Percentiles rank a stretch among this genome's conserved stretches.
phyloP scores from a whole-genome alignment of 2,329 filamentous ascomycete species.

The Spiromastix sp. region DNA sequence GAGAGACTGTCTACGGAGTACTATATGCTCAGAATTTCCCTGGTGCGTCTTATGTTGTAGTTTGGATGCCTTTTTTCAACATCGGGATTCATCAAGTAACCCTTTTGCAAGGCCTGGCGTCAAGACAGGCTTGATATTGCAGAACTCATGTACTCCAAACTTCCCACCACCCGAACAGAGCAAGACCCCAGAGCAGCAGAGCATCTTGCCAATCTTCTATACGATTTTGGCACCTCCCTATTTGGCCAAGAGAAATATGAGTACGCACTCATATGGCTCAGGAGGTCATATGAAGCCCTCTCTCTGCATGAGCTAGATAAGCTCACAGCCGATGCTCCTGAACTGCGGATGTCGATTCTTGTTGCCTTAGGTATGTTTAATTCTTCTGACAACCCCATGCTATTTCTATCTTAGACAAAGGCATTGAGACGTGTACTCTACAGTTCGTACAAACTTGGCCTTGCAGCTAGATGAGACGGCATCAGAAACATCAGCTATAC shows the following conservation, averaged over 20 bases:
- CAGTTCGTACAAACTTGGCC: slow-evolving; percentile 19
- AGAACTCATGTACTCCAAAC: slow-evolving; percentile 63
- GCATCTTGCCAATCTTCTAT: slow-evolving; percentile 55
- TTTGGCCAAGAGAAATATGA: slow-evolving; percentile 42
- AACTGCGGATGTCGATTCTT: slow-evolving; percentile 56
- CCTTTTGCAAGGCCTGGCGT: slow-evolving; percentile 67
- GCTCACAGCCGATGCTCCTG: slow-evolving; percentile 49
- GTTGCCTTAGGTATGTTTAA: slow-evolving; percentile 52
- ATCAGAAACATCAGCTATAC: slow-evolving; percentile 45
- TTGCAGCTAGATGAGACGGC: slow-evolving; percentile 34
- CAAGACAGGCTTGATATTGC: slow-evolving; percentile 64
- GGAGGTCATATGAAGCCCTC: slow-evolving; percentile 49
- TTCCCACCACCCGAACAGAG: slow-evolving; percentile 27
- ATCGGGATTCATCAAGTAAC: too few species aligned
- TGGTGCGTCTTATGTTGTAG: slow-evolving; percentile 42
- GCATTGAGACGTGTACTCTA: neutral
- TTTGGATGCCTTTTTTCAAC: too few species aligned
- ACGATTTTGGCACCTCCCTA: slow-evolving; percentile 58
- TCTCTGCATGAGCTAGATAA: slow-evolving; percentile 41
- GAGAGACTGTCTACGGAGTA: slow-evolving; percentile 45
- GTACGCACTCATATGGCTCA: slow-evolving; percentile 61
- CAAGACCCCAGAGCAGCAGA: slow-evolving; percentile 47
- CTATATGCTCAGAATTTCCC: slow-evolving; percentile 51
- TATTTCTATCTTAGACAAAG: too few species aligned
- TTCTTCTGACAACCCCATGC: neutral